Evolutionary conservation across 306 rosid species (phyloP).

Genomic region (Vicia villosa): DNA sequence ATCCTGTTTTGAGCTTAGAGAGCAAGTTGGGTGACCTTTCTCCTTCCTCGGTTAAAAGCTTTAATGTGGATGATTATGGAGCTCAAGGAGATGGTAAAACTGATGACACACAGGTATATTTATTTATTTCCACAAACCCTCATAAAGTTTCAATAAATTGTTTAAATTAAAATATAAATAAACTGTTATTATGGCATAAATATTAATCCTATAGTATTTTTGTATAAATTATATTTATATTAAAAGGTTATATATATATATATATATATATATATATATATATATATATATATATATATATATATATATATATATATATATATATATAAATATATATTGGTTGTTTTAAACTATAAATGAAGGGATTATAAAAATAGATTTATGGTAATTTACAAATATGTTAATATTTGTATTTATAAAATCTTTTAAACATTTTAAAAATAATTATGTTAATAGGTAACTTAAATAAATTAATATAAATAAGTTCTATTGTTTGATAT

Average conservation of each 20-base stretch:
- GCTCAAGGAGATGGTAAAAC: slow-evolving; percentile 60
- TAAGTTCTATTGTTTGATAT: not conserved
- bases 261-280: no score
- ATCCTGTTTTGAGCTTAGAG: slow-evolving; percentile 37
- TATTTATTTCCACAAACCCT: not conserved
- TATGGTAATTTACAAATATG: no score
- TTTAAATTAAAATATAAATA: not conserved
- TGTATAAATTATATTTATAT: not conserved
- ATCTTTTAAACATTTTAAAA: not conserved
- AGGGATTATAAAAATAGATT: no score
- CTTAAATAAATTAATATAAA: not conserved
- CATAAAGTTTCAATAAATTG: not conserved
- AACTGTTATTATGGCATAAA: not conserved
- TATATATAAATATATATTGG: no score
- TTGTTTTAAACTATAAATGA: no score
- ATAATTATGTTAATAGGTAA: not conserved
- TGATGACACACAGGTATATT: slow-evolving; percentile 61
- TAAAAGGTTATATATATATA: no score
- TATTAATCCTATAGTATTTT: not conserved
- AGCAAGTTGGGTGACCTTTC: slow-evolving; percentile 26
- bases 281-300: no score
- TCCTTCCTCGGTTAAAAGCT: slow-evolving; percentile 20
- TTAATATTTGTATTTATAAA: no score
- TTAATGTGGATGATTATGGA: slow-evolving; percentile 59
- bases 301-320: no score